phyloP scores from a whole-genome alignment of 2,329 filamentous ascomycete genomes.

The Calonectria hawksworthii region DNA sequence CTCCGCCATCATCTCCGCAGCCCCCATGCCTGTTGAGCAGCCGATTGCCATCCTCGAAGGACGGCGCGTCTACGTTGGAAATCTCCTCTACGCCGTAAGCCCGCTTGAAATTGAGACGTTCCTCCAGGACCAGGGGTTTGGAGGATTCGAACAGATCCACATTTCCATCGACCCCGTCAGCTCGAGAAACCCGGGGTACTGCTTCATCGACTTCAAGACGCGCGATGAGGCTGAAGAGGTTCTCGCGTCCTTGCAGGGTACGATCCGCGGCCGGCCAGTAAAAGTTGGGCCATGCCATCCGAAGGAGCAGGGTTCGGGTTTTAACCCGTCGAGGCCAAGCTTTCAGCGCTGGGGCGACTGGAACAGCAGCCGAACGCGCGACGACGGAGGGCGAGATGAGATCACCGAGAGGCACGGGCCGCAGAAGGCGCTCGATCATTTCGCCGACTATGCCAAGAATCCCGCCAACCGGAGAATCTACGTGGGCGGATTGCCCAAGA shows the following conservation, averaged over 20 bases:
- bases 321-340: conserved; percentile 32
- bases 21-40: conserved; percentile 7
- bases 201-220: conserved; percentile 77
- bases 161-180: conserved; percentile 79
- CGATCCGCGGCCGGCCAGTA: conserved; percentile 70
- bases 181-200: conserved; percentile 79
- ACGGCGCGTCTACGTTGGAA: conserved; percentile 71
- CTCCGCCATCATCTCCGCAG: not conserved
- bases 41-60: conserved; percentile 45
- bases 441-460: conserved; percentile 46
- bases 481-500: conserved; percentile 64
- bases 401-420: conserved; percentile 8
- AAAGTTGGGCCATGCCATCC: conserved; percentile 76
- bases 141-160: conserved; percentile 68
- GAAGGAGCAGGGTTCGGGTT: conserved; percentile 52
- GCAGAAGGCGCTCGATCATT: conserved; percentile 43
- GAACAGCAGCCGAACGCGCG: conserved; percentile 43
- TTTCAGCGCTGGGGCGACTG: conserved; percentile 63
- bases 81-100: conserved; percentile 68
- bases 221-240: conserved; percentile 66
- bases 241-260: conserved; percentile 67
- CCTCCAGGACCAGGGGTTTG: conserved; percentile 60
- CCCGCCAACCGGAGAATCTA: conserved; percentile 59
- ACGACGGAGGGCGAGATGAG: conserved; percentile 16
- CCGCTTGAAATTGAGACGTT: conserved; percentile 73